Evolutionary conservation across 2,329 filamentous ascomycete species (phyloP).

Genomic region (Thelonectria olida): DNA sequence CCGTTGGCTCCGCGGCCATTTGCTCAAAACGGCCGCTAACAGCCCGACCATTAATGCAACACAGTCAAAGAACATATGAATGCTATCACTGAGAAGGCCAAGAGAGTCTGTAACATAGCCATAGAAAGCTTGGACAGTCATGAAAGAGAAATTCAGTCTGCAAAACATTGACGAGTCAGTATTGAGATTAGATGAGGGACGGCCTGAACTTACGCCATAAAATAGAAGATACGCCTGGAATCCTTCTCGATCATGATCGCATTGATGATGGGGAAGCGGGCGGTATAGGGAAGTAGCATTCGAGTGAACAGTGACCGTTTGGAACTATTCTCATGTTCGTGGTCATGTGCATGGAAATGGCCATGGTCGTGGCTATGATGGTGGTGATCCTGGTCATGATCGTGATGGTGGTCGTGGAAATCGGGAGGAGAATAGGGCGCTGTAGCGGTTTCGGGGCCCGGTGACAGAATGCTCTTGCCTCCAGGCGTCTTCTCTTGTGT

Average conservation of each 20-base stretch:
- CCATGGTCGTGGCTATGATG: conserved; percentile 34
- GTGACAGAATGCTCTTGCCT: conserved; percentile 51
- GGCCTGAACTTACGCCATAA: conserved; percentile 76
- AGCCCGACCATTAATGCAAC: conserved; percentile 90
- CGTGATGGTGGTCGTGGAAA: conserved; percentile 42
- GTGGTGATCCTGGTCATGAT: conserved; percentile 38
- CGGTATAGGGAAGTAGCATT: conserved; percentile 74
- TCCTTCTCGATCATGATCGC: conserved; percentile 91
- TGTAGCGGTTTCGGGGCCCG: conserved; percentile 39
- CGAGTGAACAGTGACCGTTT: conserved; percentile 76
- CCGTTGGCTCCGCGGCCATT: conserved; percentile 88
- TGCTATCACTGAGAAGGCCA: conserved; percentile 94
- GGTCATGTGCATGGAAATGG: conserved; percentile 39
- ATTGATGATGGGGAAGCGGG: conserved; percentile 80
- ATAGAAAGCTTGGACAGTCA: conserved; percentile 94
- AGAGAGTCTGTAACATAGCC: conserved; percentile 93
- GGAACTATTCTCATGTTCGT: conserved; percentile 50
- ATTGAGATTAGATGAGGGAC: conserved; percentile 17
- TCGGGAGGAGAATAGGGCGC: conserved; percentile 43
- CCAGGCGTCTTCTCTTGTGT: conserved; percentile 51
- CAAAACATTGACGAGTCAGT: conserved; percentile 13
- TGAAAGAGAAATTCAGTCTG: conserved; percentile 93
- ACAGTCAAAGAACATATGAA: conserved; percentile 99
- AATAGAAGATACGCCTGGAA: conserved; percentile 95
- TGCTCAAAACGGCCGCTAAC: conserved; percentile 92